Evolutionary conservation across 2,329 filamentous ascomycete genomes (phyloP), one percentile per base, ranked within the genome.

Genomic region (Colletotrichum lentis): DNA sequence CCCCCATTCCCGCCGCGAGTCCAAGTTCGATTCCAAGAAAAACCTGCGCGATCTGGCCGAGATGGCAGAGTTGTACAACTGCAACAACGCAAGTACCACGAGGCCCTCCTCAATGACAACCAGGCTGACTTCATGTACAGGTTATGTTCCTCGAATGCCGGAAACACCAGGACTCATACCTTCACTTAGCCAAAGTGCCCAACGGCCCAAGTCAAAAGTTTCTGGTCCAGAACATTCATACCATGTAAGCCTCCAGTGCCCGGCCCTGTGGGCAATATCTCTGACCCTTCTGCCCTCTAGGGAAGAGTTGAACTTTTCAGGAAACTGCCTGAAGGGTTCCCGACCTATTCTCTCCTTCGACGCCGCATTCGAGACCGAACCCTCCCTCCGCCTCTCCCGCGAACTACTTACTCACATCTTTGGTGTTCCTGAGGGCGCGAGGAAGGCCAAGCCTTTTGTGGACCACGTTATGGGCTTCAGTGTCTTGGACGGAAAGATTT

Each of bases 381-480:
- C 31, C 8, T 35, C 31, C 7, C 31, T 35, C 31, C 31, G 31
- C 31, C 31, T 35, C 31, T 35, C 31, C 31, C 31, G 31, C 31
- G 31, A 35, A 7, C 31, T 35, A 7, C 31, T 35, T 11, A 35
- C 31, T 35, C 31, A 35, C 31, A 35, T 35, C 31, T 35, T 99
- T 77, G 94, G 94, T 69, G 96, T 99, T 0, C 96, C 96, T 2
- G 91, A 94, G 74, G 91, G 90, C 24, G 91, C 94, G 27, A 86
- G 93, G 74, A 96, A 96, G 75, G 91, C 92, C 69, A 99, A 99
- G 82, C 96, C 96, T 3, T 99, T 99, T 75, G 86, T 98, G 70
- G 96, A 99, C 78, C 94, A 96, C 74, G 92, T 99, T 71, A 94
- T 98, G 86, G 90, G 90, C 66, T 96, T 99, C 78, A 96, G 91